Conservation (phyloP, 768 basidiomycete genomes). For the Lactarius akahatsu region DNA sequence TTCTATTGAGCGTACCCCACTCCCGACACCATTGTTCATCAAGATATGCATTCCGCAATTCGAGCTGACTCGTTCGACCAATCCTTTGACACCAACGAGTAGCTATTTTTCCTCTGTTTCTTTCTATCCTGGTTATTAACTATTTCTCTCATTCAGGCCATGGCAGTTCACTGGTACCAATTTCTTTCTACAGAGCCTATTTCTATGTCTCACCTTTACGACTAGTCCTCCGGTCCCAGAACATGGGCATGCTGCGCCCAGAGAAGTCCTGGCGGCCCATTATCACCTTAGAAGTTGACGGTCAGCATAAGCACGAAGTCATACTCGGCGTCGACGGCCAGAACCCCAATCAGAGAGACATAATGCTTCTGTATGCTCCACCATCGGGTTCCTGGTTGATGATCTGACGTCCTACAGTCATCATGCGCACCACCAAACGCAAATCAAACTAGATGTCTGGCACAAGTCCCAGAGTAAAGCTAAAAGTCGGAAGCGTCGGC, state of each 20-base stretch:
- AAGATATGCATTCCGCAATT: background rate
- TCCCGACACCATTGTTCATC: background rate
- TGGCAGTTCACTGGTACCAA: conserved; percentile 36
- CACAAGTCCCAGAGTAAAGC: conserved; percentile 56
- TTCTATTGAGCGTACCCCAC: background rate
- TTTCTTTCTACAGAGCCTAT: background rate
- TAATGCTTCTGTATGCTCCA: conserved; percentile 52
- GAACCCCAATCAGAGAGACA: conserved; percentile 60
- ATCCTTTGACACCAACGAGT: conserved; percentile 3
- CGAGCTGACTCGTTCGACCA: conserved; percentile 2
- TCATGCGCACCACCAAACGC: conserved; percentile 41
- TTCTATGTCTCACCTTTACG: background rate
- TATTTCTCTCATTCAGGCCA: conserved; percentile 29
- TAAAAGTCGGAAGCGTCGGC: conserved; percentile 56
- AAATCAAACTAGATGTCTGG: conserved; percentile 56
- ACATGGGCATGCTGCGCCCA: conserved; percentile 46
- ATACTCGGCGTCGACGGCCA: conserved; percentile 67
- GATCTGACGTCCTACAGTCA: conserved; percentile 36
- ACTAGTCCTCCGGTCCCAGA: conserved; percentile 43
- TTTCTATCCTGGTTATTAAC: background rate
- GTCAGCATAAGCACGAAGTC: conserved; percentile 53
- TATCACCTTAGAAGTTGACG: conserved; percentile 54
- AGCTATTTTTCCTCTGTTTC: background rate
- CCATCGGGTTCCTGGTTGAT: background rate
- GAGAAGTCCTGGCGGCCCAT: conserved; percentile 71